phyloP scores from a whole-genome alignment of 1,284 basidiomycete species.

The Microbotryum silenes-acaulis region DNA sequence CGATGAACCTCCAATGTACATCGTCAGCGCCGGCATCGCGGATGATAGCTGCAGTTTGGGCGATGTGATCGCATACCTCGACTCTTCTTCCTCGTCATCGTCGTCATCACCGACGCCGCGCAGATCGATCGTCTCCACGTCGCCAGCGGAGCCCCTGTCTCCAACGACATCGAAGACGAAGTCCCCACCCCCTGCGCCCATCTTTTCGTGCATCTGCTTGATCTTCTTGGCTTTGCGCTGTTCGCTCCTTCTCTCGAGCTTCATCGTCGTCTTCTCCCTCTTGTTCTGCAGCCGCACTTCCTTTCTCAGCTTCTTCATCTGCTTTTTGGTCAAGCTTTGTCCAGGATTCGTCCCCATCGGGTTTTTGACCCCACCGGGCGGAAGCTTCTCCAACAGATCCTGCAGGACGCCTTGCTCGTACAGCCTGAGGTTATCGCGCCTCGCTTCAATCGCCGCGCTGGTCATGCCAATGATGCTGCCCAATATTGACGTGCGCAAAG shows the following conservation, averaged over 20 bases:
- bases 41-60: background rate
- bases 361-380: background rate
- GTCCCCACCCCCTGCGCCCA: background rate
- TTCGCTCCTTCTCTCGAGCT: constrained; percentile 7
- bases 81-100: constrained; percentile 16
- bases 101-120: background rate
- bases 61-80: constrained; percentile 24
- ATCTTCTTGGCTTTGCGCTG: background rate
- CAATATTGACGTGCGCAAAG: constrained; percentile 17
- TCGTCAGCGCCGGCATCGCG: background rate
- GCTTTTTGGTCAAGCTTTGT: background rate
- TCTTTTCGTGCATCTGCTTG: constrained; percentile 13
- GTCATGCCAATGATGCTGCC: constrained; percentile 28
- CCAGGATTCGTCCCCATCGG: background rate
- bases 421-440: constrained; percentile 7
- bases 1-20: constrained; percentile 2
- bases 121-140: too few relatives aligned
- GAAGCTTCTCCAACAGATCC: constrained; percentile 5
- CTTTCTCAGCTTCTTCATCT: constrained; percentile 1
- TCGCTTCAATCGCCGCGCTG: constrained; percentile 2
- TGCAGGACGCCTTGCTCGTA: constrained; percentile 20
- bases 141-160: background rate
- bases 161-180: background rate
- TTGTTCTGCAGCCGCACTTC: constrained; percentile 12
- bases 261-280: constrained; percentile 10